phyloP scores from a whole-genome alignment of 352 stramenopile species.

The Chrysophaeum taylorii region DNA sequence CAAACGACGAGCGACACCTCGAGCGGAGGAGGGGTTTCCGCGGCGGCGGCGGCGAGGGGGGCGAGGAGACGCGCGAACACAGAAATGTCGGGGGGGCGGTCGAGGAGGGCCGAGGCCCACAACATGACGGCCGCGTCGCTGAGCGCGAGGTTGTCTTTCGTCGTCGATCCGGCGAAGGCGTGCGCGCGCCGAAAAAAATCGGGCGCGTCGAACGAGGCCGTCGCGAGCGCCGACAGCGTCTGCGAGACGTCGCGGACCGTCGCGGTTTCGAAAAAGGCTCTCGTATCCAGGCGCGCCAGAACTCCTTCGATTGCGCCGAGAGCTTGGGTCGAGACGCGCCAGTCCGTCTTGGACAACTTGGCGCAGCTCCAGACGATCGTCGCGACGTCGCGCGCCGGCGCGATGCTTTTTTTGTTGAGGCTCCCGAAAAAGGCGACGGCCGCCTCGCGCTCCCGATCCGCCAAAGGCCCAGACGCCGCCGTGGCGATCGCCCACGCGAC shows the following conservation, averaged over 20 bases:
- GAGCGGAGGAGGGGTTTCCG: neutral
- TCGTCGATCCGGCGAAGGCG: neutral
- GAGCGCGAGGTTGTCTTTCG: neutral
- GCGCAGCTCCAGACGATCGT: neutral
- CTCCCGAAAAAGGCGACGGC: neutral
- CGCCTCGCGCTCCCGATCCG: neutral
- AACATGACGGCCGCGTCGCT: constrained; percentile 2
- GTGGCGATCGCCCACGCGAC: neutral
- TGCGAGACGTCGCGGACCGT: neutral
- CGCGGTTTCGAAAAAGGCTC: neutral
- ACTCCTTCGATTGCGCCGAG: neutral
- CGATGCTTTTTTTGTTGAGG: neutral
- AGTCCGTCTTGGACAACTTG: neutral
- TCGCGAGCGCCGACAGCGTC: neutral
- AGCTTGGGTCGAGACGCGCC: neutral
- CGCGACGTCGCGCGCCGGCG: neutral
- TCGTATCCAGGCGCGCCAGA: neutral
- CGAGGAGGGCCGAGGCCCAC: neutral
- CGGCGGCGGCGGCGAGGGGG: neutral
- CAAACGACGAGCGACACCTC: neutral
- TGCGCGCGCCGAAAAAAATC: neutral
- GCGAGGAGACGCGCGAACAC: neutral
- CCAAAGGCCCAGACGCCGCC: neutral
- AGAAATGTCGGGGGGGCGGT: neutral
- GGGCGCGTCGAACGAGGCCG: neutral